These are phyloP conservation scores for Phytophthora sp. DNA, from an alignment of 352 stramenopile species.

Conservation along the genomic window DNA sequence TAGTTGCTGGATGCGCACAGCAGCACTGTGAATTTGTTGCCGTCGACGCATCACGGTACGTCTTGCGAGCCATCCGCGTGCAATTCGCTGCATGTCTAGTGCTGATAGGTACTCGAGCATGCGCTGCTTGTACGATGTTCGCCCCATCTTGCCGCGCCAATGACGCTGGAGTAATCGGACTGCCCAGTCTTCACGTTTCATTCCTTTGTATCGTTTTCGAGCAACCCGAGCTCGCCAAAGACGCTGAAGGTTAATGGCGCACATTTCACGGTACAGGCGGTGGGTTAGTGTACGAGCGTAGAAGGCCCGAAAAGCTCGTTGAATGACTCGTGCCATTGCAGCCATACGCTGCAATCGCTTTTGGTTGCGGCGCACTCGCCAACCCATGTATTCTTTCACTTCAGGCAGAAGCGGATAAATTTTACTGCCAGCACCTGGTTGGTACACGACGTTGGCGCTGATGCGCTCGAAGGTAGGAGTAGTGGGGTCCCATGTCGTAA, in stretches of 20 bases:
- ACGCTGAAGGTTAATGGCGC: slow-evolving; percentile 89
- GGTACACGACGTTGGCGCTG: slow-evolving; percentile 87
- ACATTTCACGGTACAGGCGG: slow-evolving; percentile 75
- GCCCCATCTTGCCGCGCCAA: slow-evolving; percentile 91
- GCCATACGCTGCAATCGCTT: slow-evolving; percentile 92
- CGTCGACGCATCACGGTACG: slow-evolving; percentile 60
- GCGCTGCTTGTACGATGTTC: slow-evolving; percentile 78
- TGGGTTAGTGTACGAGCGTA: slow-evolving; percentile 84
- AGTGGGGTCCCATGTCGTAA: slow-evolving; percentile 68
- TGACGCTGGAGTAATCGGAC: slow-evolving; percentile 91
- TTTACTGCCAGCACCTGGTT: slow-evolving; percentile 79
- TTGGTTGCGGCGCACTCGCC: slow-evolving; percentile 93
- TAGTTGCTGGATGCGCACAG: slow-evolving; percentile 81
- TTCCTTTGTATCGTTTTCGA: slow-evolving; percentile 68
- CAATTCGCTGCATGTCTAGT: slow-evolving; percentile 87
- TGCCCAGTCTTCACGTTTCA: slow-evolving; percentile 91
- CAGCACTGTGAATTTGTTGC: slow-evolving; percentile 53
- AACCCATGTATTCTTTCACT: slow-evolving; percentile 97
- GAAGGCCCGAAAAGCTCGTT: slow-evolving; percentile 91
- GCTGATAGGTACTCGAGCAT: slow-evolving; percentile 81
- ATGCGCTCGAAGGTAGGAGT: slow-evolving; percentile 89
- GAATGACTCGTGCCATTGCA: slow-evolving; percentile 83
- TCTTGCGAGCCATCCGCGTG: slow-evolving; percentile 80
- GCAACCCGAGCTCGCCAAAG: slow-evolving; percentile 87
- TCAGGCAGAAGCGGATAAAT: slow-evolving; percentile 89